Base-by-base conservation (phyloP, 805 yeast species). In the Brettanomyces sp. region DNA sequence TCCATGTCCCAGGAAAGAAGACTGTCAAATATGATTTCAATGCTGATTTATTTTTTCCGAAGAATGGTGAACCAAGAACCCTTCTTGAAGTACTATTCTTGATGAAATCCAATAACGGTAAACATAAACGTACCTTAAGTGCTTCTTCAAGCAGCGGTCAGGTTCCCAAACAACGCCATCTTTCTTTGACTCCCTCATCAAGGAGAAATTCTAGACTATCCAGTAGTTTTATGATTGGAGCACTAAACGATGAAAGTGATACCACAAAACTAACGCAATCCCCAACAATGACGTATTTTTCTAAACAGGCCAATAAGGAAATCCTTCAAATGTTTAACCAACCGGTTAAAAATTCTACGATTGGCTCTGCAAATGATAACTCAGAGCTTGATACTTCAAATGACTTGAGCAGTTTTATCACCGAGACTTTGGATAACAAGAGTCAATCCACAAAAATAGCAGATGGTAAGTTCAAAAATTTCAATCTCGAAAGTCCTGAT, bases 271-370 rank as follows among this genome's bases (percentile, higher is more conserved):
- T 52, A 30, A 74, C 78, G 3, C 66, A 70, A 12, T 83, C 95
- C 0, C 95, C 95, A 1, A 88, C 96, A 0, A 73, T 84, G 51
- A 89, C 96, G 0, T 65, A 82, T 56, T 82, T 74, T 57, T 83
- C 95, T 0, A 78, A 79, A 43, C 78, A 80, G 55, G 91, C 95
- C 2, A 74, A 79, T 47, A 76, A 78, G 45, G 96, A 87, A 53
- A 81, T 88, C 0, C 68, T 75, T 50, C 73, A 77, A 13, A 85
- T 88, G 88, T 85, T 87, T 59, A 85, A 82, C 56, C 77, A 74
- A 42, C 77, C 77, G 5, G 25, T 22, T 7, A 38, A 22, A 14
- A 7, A 13, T 38, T 6, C 43, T 18, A 14, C 8, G 11, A 30
- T 12, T 3, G 33, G 24, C 22, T 13, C 36, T 21, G 18, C 24